These are phyloP conservation scores for Sporobolomyces roseus DNA, from an alignment of 768 basidiomycete species.

Conservation along the genomic window DNA sequence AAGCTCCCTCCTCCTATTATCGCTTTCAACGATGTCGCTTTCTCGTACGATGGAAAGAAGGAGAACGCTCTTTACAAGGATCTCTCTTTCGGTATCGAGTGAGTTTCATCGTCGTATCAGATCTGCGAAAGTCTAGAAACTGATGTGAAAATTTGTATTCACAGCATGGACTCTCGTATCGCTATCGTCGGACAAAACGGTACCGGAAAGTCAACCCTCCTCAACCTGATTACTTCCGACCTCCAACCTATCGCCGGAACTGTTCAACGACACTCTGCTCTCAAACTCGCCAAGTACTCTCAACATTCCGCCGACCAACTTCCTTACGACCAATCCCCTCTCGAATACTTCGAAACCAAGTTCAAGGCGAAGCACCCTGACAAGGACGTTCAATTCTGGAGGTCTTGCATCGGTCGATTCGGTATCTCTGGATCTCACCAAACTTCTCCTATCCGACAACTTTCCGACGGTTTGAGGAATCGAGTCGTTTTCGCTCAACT, in stretches of 20 bases:
- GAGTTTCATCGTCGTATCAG: conserved; percentile 46
- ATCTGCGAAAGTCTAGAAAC: no score
- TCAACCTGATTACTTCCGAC: conserved; percentile 78
- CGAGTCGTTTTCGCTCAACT: conserved; percentile 92
- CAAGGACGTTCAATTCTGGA: conserved; percentile 91
- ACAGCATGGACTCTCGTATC: conserved; percentile 85
- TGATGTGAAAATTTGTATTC: no score
- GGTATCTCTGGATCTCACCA: conserved; percentile 93
- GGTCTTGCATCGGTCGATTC: conserved; percentile 89
- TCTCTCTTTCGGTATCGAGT: conserved; percentile 98
- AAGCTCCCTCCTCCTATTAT: conserved; percentile 96
- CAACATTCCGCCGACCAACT: conserved; percentile 99
- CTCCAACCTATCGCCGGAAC: conserved; percentile 80
- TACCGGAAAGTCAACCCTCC: conserved; percentile 85
- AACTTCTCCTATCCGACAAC: conserved; percentile 83
- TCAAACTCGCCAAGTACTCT: conserved; percentile 94
- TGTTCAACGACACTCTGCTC: conserved; percentile 75
- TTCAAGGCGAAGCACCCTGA: conserved; percentile 84
- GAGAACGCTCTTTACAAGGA: conserved; percentile 81
- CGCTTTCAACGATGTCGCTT: conserved; percentile 90
- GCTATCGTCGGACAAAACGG: conserved; percentile 97
- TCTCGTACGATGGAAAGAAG: conserved; percentile 87
- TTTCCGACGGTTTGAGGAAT: conserved; percentile 94
- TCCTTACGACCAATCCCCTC: conserved; percentile 81
- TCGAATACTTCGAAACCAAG: conserved; percentile 85